Conservation (phyloP, 2,329 filamentous ascomycete species). For the Arthroderma uncinatum region DNA sequence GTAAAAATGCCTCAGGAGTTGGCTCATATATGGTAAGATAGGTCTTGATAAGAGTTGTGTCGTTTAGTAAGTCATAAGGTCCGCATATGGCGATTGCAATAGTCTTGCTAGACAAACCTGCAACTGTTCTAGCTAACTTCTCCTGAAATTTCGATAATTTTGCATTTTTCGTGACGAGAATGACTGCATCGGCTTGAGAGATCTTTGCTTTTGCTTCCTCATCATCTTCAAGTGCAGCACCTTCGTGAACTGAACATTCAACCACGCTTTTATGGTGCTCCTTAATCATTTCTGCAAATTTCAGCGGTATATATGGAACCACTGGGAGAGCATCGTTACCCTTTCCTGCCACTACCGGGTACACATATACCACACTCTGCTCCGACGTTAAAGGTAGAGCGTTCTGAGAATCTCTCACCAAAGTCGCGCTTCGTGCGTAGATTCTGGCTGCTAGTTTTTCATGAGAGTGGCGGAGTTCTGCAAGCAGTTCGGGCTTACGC, state of each 20-base stretch:
- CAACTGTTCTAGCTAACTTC: slow-evolving; percentile 25
- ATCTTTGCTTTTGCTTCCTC: slow-evolving; percentile 21
- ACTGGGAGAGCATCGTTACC: neutral
- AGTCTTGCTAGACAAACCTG: slow-evolving; percentile 22
- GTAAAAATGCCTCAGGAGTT: slow-evolving; percentile 32
- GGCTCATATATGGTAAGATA: slow-evolving; percentile 38
- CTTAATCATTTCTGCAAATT: neutral
- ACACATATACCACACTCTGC: neutral
- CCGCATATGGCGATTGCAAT: slow-evolving; percentile 34
- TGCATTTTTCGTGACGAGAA: slow-evolving; percentile 34
- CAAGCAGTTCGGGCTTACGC: slow-evolving; percentile 16
- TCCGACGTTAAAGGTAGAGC: neutral
- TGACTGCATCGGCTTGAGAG: slow-evolving; percentile 29
- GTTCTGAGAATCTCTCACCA: neutral
- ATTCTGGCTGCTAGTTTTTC: neutral
- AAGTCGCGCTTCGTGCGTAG: neutral
- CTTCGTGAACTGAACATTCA: slow-evolving; percentile 11
- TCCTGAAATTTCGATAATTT: slow-evolving; percentile 29
- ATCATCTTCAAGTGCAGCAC: slow-evolving; percentile 22
- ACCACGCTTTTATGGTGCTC: neutral
- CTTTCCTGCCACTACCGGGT: neutral
- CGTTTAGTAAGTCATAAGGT: slow-evolving; percentile 37
- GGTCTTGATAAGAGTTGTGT: slow-evolving; percentile 24
- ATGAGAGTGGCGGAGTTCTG: neutral
- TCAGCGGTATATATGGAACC: neutral